Evolutionary conservation across 2,329 filamentous ascomycete species (phyloP).

Genomic region (Didymella glomerata): DNA sequence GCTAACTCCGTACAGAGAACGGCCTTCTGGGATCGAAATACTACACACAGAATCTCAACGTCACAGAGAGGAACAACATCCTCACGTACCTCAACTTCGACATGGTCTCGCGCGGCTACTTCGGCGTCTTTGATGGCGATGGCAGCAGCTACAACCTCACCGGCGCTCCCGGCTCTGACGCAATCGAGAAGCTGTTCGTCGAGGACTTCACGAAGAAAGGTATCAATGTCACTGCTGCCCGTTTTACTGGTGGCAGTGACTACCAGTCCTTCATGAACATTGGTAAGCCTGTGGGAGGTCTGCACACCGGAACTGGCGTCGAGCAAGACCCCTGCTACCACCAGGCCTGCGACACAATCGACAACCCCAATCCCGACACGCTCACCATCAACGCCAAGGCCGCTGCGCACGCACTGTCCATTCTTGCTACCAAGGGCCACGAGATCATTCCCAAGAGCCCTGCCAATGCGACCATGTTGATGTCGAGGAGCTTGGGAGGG

Average conservation of each 20-base stretch:
- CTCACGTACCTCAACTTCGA: constrained; percentile 56
- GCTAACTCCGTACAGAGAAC: not conserved
- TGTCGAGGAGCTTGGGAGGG: constrained; percentile 37
- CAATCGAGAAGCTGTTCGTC: constrained; percentile 50
- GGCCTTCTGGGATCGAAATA: constrained; percentile 49
- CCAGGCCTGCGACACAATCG: constrained; percentile 50
- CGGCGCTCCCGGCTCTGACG: constrained; percentile 46
- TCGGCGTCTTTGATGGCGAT: constrained; percentile 53
- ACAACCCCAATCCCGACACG: constrained; percentile 50
- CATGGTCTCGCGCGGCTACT: constrained; percentile 53
- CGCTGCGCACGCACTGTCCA: constrained; percentile 47
- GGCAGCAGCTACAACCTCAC: constrained; percentile 46
- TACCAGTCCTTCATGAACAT: constrained; percentile 53
- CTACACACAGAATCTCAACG: constrained; percentile 48
- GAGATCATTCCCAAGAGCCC: constrained; percentile 49
- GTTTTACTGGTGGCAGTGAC: constrained; percentile 52
- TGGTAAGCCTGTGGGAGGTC: constrained; percentile 52
- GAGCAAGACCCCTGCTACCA: constrained; percentile 54
- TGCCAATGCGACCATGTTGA: constrained; percentile 43
- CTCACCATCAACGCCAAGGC: constrained; percentile 51
- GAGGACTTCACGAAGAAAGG: constrained; percentile 48
- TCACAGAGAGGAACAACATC: constrained; percentile 47
- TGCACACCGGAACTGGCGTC: constrained; percentile 53
- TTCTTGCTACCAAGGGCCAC: constrained; percentile 43
- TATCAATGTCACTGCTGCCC: constrained; percentile 49